Percentiles rank a stretch among this genome's conserved stretches.
phyloP scores from a whole-genome alignment of 1,284 basidiomycete genomes.

The Schizophyllum amplum region DNA sequence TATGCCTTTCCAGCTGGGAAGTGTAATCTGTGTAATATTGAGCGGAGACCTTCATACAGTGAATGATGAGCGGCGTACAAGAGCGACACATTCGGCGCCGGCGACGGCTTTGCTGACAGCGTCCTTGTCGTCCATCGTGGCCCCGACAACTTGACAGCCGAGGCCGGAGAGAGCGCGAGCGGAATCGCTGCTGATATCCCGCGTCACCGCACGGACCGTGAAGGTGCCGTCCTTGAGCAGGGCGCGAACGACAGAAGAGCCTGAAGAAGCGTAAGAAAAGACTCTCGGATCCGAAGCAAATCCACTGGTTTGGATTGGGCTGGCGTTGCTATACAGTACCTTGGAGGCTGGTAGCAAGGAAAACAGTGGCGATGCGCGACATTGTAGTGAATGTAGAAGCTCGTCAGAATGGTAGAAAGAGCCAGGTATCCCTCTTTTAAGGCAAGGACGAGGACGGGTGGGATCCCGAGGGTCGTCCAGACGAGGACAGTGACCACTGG shows the following conservation, averaged over 20 bases:
- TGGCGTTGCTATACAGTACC: too few species aligned
- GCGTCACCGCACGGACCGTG: neutral
- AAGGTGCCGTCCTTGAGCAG: neutral
- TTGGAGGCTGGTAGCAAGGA: neutral
- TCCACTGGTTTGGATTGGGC: too few species aligned
- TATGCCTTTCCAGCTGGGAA: conserved; percentile 1
- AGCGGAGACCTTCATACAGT: neutral
- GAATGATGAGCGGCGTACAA: neutral
- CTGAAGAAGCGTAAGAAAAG: neutral
- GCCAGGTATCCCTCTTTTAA: too few species aligned
- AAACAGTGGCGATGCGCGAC: neutral
- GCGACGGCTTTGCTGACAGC: neutral
- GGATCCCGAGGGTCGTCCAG: too few species aligned
- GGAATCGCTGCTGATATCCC: neutral
- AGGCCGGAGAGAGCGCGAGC: neutral
- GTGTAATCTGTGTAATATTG: neutral
- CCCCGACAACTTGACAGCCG: neutral
- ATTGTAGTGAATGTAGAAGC: neutral
- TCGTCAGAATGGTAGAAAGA: too few species aligned
- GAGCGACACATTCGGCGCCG: neutral
- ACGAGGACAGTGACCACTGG: too few species aligned
- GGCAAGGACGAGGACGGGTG: too few species aligned
- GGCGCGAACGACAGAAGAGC: neutral
- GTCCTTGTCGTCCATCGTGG: neutral
- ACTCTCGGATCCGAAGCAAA: too few species aligned